Percentiles rank a stretch among this genome's conserved stretches.
Evolutionary conservation across 371 early-diverging fungal species (phyloP).

Genomic region (Rhizomucor miehei): DNA sequence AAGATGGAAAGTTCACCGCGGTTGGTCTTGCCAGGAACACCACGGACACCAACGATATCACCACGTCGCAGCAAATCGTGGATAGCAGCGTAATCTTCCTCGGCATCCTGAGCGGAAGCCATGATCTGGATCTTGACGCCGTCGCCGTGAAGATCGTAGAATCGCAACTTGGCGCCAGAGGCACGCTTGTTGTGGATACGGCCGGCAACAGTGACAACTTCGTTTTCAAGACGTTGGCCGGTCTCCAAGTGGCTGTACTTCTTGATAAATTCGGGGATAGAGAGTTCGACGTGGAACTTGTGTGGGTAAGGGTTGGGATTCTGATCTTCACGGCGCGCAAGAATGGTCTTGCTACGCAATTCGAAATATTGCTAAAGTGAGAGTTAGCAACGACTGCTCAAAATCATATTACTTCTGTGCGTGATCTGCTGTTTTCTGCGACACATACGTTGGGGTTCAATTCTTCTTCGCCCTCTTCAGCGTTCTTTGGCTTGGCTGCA

Average conservation of each 20-base stretch:
- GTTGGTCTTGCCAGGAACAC: slow-evolving; percentile 93
- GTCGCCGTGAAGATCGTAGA: slow-evolving; percentile 95
- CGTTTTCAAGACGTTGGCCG: slow-evolving; percentile 73
- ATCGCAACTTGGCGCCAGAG: slow-evolving; percentile 86
- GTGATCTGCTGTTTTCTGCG: background rate
- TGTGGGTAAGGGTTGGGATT: slow-evolving; percentile 94
- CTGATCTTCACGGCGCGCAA: slow-evolving; percentile 73
- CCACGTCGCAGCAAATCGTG: slow-evolving; percentile 92
- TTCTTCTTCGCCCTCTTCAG: slow-evolving; percentile 76
- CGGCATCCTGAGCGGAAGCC: slow-evolving; percentile 81
- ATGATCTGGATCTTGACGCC: slow-evolving; percentile 95
- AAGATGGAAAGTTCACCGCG: slow-evolving; percentile 97
- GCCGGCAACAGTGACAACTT: slow-evolving; percentile 78
- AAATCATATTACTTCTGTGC: background rate
- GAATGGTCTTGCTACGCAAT: slow-evolving; percentile 83
- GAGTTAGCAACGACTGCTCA: too few relatives aligned
- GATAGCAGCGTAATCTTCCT: slow-evolving; percentile 76
- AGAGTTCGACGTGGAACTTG: slow-evolving; percentile 93
- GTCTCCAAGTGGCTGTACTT: slow-evolving; percentile 73
- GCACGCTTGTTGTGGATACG: slow-evolving; percentile 89
- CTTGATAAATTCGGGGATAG: slow-evolving; percentile 82
- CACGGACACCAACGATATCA: slow-evolving; percentile 97
- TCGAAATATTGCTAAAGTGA: slow-evolving; percentile 92
- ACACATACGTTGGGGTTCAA: slow-evolving; percentile 81
- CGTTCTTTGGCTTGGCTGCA: slow-evolving; percentile 53